Evolutionary conservation across 2,329 filamentous ascomycete species (phyloP), one percentile per base, ranked within the genome.

Genomic region (Leptodontidium sp.): DNA sequence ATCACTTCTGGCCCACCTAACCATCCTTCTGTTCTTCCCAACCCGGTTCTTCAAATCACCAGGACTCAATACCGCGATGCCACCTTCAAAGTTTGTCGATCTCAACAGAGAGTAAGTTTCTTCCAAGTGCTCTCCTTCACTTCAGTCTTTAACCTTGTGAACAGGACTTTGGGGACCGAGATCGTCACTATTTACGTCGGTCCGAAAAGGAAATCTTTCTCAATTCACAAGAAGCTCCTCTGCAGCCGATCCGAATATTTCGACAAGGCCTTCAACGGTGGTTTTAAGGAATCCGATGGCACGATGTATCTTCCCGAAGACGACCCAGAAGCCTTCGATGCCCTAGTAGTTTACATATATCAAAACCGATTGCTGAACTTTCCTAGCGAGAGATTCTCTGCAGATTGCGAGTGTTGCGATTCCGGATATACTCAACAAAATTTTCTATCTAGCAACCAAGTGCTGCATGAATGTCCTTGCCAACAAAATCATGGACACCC

Each of bases 141-240:
- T 11, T 40, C 38, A 12, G 7, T 12, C 11, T 4, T 12, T 40
- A 24, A 58, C 15, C 4, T 40, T 21, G 7, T 40, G n/a, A 14
- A 24, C 9, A 58, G 55, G 3, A 1, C 55, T 40, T n/a, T 58
- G 29, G 70, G 72, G 1, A 40, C 21, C 6, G 64, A 75, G 11
- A 32, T 73, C 2, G 72, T 77, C 2, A 71, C 63, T 2, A 67
- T 77, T 15, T 59, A 61, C 15, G 75, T 76, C 5, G 75, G 75
- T 8, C 58, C 62, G 5, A 64, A 72, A 38, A 35, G 58, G 21
- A 68, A 67, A 17, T 43, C 69, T 11, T 77, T 76, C 40, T 15
- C 65, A 1, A 26, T 76, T 11, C 75, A 76, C 47, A 73, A 72
- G 24, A 66, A 73, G 8, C 45, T 74, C 1, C 45, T 78, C 11